Evolutionary conservation across 2,329 filamentous ascomycete species (phyloP), one percentile per base, ranked within the genome.

Genomic region (Zarea fungicola): DNA sequence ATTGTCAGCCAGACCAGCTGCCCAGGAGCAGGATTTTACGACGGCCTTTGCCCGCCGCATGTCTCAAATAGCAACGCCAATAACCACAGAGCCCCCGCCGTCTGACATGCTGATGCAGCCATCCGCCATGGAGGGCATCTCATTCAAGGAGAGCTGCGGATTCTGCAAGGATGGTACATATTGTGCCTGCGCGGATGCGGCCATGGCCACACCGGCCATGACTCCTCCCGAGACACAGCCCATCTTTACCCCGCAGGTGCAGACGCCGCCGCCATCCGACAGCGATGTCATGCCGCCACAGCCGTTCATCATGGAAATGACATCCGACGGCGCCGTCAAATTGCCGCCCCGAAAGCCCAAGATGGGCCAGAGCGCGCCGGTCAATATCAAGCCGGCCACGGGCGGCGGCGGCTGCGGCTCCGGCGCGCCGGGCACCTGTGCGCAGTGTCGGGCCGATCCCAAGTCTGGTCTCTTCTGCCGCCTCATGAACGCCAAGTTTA

Each of bases 161-260:
- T 93, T 93, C 68, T 93, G 88, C 66, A 81, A 84, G 53, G 86
- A 91, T 52, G 87, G 86, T 5, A 90, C 85, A 1, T 88, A 88
- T 58, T 93, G 88, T 61, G 82, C 90, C 55, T 93, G 88, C 65
- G 87, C 87, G 21, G 87, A 91, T 55, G 66, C 71, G 18, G 67
- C 71, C 21, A 62, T 71, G 53, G 65, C 62, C 9, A 67, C 65
- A 26, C 65, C 70, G 1, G 65, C 67, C 43, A 67, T 70, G 57
- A 65, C 69, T 11, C 63, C 64, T 2, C 61, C 69, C 13, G 68
- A 72, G 34, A 63, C 67, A 1, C 64, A 71, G 6, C 66, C 70
- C 23, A 66, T 68, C 22, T 62, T 70, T 45, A 71, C 62, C 11
- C 65, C 71, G 54, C 77, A 78, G 63, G 74, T 70, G 25, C 74